Conservation (phyloP, 1,284 basidiomycete species). For the Ustilago vetiveriae region DNA sequence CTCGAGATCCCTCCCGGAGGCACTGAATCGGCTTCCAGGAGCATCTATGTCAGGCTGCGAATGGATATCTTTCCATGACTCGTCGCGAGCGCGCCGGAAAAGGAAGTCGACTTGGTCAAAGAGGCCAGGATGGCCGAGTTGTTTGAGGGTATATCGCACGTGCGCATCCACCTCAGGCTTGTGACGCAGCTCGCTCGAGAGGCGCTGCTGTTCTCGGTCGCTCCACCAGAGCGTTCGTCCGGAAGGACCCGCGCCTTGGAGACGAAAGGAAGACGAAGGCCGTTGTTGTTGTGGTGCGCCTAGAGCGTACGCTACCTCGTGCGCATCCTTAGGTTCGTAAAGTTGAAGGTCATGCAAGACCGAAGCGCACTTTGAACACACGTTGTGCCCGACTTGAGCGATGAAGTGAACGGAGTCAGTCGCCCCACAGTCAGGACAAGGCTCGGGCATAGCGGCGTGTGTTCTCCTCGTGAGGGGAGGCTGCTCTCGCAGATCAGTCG, state of each 20-base stretch:
- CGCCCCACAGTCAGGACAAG: constrained; percentile 29
- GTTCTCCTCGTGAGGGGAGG: background rate
- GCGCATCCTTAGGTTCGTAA: constrained; percentile 19
- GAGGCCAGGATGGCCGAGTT: constrained; percentile 14
- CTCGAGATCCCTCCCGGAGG: background rate
- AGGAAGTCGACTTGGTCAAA: constrained; percentile 33
- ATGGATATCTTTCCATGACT: constrained; percentile 24
- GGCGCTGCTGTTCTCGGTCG: constrained; percentile 11
- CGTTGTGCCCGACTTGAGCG: constrained; percentile 16
- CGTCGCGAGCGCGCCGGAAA: constrained; percentile 24
- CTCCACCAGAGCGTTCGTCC: constrained; percentile 9
- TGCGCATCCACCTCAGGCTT: constrained; percentile 35
- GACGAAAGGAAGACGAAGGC: background rate
- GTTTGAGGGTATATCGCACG: constrained; percentile 13
- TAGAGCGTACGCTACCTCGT: constrained; percentile 23
- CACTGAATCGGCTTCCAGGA: too few species aligned
- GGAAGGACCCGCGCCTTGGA: background rate
- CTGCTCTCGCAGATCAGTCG: constrained; percentile 1
- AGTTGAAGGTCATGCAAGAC: constrained; percentile 21
- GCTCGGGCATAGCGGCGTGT: constrained; percentile 8
- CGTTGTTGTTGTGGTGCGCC: constrained; percentile 9
- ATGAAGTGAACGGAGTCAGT: constrained; percentile 7
- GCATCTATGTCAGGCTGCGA: too few species aligned
- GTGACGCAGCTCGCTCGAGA: constrained; percentile 1
- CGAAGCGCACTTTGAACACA: constrained; percentile 24